Percentiles rank a stretch among this genome's conserved stretches.
phyloP scores from a whole-genome alignment of 2,329 filamentous ascomycete genomes.

The Trichoderma sp. region DNA sequence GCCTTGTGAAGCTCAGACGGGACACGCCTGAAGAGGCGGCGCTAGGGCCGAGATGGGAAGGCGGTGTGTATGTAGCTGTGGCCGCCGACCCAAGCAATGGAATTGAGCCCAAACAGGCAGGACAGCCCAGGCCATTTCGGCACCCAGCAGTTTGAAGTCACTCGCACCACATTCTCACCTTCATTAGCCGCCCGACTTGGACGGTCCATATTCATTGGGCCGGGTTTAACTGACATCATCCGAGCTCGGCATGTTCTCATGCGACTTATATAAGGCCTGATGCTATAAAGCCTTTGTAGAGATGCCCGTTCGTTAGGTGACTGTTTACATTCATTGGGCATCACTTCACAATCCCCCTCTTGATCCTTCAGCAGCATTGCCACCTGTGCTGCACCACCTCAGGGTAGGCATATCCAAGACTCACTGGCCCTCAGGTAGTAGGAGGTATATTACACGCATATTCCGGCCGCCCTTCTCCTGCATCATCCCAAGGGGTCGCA shows the following conservation, averaged over 20 bases:
- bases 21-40: background rate
- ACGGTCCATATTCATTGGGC: background rate
- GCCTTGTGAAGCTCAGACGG: background rate
- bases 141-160: background rate
- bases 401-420: no score
- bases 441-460: slow-evolving; percentile 5
- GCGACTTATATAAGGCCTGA: background rate
- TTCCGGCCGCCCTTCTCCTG: background rate
- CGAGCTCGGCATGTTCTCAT: slow-evolving; percentile 25
- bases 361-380: background rate
- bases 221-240: slow-evolving; percentile 19
- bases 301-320: background rate
- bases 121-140: background rate
- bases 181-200: background rate
- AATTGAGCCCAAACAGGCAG: background rate
- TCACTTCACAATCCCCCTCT: background rate
- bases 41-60: slow-evolving; percentile 11
- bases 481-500: background rate
- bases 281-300: background rate
- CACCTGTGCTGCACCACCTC: background rate
- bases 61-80: slow-evolving; percentile 10
- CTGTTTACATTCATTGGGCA: no score
- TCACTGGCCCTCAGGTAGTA: no score
- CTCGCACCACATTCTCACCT: background rate
- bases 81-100: background rate